Percentiles rank a stretch among this genome's conserved stretches.
phyloP scores from a whole-genome alignment of 2,329 filamentous ascomycete genomes.

The Colletotrichum chlorophyti region DNA sequence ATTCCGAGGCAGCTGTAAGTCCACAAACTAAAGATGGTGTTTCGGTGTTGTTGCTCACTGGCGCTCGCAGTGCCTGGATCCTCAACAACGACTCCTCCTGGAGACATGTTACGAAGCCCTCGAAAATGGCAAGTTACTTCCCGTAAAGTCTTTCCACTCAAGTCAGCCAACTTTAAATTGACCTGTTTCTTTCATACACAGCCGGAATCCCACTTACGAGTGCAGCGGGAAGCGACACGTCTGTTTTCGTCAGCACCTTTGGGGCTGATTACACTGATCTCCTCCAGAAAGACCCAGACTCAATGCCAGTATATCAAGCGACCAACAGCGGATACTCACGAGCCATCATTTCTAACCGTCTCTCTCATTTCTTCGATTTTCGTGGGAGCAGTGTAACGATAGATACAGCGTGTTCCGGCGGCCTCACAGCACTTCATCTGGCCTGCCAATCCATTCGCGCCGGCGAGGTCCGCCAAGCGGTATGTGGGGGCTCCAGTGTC shows the following conservation, averaged over 20 bases:
- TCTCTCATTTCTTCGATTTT: slow-evolving; percentile 55
- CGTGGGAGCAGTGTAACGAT: slow-evolving; percentile 53
- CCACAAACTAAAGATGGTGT: neutral
- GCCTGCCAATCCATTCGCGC: slow-evolving; percentile 37
- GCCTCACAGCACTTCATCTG: slow-evolving; percentile 52
- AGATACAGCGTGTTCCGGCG: slow-evolving; percentile 58
- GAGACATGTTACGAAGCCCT: neutral
- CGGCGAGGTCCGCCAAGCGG: slow-evolving; percentile 33
- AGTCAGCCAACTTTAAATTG: slow-evolving; percentile 31
- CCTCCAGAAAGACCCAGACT: slow-evolving; percentile 32
- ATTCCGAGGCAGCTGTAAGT: neutral
- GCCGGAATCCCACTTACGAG: slow-evolving; percentile 20
- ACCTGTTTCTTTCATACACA: too few relatives aligned
- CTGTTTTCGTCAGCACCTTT: slow-evolving; percentile 43
- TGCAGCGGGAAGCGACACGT: slow-evolving; percentile 38
- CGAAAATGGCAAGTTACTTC: slow-evolving; percentile 6
- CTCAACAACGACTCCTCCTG: neutral
- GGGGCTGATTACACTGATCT: slow-evolving; percentile 44
- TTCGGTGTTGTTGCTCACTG: neutral
- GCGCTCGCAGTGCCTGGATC: neutral
- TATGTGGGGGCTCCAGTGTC: slow-evolving; percentile 31
- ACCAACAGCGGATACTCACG: slow-evolving; percentile 45
- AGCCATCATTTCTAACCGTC: slow-evolving; percentile 49
- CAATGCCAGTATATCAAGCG: slow-evolving; percentile 44
- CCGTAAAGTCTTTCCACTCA: neutral